Evolutionary conservation across 345 rosid species (phyloP).

Genomic region (Theobroma cacao): DNA sequence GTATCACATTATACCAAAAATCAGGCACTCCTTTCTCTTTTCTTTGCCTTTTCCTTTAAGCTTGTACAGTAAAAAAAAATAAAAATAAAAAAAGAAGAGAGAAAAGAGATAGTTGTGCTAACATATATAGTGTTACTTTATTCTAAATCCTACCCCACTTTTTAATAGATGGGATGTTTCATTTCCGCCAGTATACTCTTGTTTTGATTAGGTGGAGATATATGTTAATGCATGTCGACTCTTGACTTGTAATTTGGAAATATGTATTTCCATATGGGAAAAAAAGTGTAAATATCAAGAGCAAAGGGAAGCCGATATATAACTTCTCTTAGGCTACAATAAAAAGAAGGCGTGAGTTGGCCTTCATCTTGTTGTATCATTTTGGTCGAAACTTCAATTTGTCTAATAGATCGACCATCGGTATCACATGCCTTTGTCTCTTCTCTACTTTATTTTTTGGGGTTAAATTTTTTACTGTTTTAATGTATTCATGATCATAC

Average conservation of each 20-base stretch:
- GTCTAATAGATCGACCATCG: too few relatives aligned
- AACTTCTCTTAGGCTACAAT: too few relatives aligned
- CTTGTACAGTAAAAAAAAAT: neutral
- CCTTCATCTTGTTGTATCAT: too few relatives aligned
- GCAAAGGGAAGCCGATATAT: too few relatives aligned
- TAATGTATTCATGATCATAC: too few relatives aligned
- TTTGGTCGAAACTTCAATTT: too few relatives aligned
- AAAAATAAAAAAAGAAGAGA: neutral
- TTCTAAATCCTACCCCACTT: neutral
- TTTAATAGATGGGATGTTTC: neutral
- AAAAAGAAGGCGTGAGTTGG: too few relatives aligned
- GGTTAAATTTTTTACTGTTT: too few relatives aligned
- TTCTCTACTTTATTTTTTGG: too few relatives aligned
- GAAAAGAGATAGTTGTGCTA: neutral
- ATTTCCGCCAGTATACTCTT: neutral
- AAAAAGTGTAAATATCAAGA: too few relatives aligned
- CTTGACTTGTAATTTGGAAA: neutral
- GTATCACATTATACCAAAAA: neutral
- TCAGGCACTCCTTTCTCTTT: neutral
- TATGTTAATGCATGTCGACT: neutral
- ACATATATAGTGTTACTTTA: neutral
- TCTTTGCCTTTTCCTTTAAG: neutral
- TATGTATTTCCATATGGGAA: neutral
- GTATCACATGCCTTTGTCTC: too few relatives aligned
- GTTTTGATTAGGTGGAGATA: neutral